Evolutionary conservation across 2,329 filamentous ascomycete genomes (phyloP).

Genomic region (Lecanosticta acicola): DNA sequence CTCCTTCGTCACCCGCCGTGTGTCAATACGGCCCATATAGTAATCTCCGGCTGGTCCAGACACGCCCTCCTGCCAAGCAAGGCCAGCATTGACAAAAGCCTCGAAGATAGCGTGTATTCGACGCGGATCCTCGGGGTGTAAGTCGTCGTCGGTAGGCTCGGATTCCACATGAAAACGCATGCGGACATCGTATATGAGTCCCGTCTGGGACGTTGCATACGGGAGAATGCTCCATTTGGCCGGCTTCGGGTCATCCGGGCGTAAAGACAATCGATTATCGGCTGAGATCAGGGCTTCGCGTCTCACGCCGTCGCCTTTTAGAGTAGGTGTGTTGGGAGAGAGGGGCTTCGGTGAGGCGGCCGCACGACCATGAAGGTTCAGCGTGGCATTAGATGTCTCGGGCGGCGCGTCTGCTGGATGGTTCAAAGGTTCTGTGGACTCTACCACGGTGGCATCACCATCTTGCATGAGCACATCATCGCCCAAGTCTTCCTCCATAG

Average conservation of each 20-base stretch:
- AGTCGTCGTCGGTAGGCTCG: conserved; percentile 52
- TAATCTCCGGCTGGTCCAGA: conserved; percentile 46
- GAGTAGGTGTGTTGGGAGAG: conserved; percentile 2
- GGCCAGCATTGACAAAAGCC: conserved; percentile 72
- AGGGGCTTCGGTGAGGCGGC: conserved; percentile 6
- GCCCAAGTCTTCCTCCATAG: conserved; percentile 4
- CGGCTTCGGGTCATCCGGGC: conserved; percentile 25
- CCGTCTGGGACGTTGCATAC: conserved; percentile 37
- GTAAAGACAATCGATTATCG: conserved; percentile 17
- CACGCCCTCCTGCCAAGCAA: conserved; percentile 44
- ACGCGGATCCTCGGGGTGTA: conserved; percentile 90
- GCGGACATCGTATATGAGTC: conserved; percentile 71
- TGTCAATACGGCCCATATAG: conserved; percentile 63
- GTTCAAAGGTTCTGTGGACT: conserved; percentile 4
- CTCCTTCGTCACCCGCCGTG: conserved; percentile 67
- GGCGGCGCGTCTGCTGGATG: conserved; percentile 4
- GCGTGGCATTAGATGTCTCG: conserved; percentile 10
- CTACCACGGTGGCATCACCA: conserved; percentile 14
- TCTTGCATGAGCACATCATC: conserved; percentile 27
- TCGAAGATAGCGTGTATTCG: conserved; percentile 92
- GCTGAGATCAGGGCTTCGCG: conserved; percentile 11
- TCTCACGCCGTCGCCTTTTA: conserved; percentile 23
- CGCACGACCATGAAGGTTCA: conserved; percentile 6
- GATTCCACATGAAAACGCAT: conserved; percentile 93
- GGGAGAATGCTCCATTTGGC: conserved; percentile 35